A percentile compares a stretch with the other conserved stretches of the same genome.
phyloP scores from a whole-genome alignment of 495 filamentous ascomycete species.

The Baudoinia panamericana region DNA sequence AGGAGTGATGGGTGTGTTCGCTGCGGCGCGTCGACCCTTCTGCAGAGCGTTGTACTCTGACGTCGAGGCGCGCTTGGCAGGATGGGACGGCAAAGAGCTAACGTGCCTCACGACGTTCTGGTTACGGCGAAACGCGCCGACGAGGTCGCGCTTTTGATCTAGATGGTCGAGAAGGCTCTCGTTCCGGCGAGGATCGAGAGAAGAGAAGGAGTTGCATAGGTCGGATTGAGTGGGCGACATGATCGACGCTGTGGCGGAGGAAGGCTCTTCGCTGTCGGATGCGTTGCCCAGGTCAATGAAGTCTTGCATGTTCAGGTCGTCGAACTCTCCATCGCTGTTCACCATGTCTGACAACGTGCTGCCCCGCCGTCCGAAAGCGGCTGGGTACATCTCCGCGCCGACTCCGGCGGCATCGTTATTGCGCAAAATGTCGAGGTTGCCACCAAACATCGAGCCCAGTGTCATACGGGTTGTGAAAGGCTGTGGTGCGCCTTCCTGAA shows the following conservation, averaged over 20 bases:
- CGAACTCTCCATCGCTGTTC: conserved; percentile 2
- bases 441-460: conserved; percentile 13
- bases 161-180: conserved; percentile 13
- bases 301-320: conserved; percentile 17
- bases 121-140: conserved; percentile 19
- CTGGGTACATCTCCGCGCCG: conserved; percentile 3
- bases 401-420: conserved; percentile 12
- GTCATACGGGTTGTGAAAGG: conserved; percentile 19
- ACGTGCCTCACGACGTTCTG: conserved; percentile 11
- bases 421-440: conserved; percentile 19
- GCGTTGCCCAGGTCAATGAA: conserved; percentile 13
- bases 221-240: background rate
- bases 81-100: conserved; percentile 15
- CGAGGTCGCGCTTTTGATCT: conserved; percentile 7
- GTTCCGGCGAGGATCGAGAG: background rate
- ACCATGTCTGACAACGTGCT: background rate
- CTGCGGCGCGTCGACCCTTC: conserved; percentile 16
- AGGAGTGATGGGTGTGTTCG: conserved; percentile 19
- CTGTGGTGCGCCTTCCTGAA: conserved; percentile 6
- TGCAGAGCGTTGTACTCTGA: conserved; percentile 17
- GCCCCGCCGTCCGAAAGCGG: background rate
- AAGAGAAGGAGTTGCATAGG: conserved; percentile 2
- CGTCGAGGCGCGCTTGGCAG: conserved; percentile 14
- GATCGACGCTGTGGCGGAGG: background rate
- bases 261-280: conserved; percentile 2